These are phyloP conservation scores for Ceratocystis albifundus DNA, from an alignment of 2,329 filamentous ascomycete genomes.

Conservation along the genomic window DNA sequence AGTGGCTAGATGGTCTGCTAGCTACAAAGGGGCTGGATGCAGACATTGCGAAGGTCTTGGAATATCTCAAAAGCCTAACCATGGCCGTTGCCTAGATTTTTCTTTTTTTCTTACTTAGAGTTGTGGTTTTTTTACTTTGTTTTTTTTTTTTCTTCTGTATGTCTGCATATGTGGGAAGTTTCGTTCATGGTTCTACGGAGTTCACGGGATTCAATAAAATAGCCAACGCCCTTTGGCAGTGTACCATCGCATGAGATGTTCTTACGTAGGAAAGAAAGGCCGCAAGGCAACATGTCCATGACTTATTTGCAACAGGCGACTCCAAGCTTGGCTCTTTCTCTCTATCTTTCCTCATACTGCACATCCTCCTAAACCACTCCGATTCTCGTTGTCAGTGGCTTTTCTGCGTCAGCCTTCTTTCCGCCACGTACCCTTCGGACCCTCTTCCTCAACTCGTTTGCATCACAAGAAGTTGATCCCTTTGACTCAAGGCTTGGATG, in stretches of 20 bases:
- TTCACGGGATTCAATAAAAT: constrained; percentile 7
- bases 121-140: not conserved
- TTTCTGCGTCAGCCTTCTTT: not conserved
- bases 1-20: constrained; percentile 46
- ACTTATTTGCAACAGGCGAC: no score
- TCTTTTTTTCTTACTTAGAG: not conserved
- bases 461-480: not conserved
- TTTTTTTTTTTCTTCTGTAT: constrained; percentile 5
- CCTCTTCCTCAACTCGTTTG: not conserved
- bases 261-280: not conserved
- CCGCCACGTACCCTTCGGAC: not conserved
- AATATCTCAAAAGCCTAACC: constrained; percentile 35
- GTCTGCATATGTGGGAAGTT: constrained; percentile 7
- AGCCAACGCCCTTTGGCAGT: constrained; percentile 5
- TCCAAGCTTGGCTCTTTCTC: not conserved
- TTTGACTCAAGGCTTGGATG: not conserved
- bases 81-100: not conserved
- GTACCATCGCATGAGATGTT: not conserved
- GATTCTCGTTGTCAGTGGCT: not conserved
- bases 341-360: not conserved
- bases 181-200: constrained; percentile 14
- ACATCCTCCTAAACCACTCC: not conserved
- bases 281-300: not conserved
- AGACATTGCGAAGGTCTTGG: constrained; percentile 44
- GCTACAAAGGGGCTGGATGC: constrained; percentile 41